Evolutionary conservation across 192 early-diverging fungal genomes (phyloP).

Genomic region (Gamsiella multidivaricata): DNA sequence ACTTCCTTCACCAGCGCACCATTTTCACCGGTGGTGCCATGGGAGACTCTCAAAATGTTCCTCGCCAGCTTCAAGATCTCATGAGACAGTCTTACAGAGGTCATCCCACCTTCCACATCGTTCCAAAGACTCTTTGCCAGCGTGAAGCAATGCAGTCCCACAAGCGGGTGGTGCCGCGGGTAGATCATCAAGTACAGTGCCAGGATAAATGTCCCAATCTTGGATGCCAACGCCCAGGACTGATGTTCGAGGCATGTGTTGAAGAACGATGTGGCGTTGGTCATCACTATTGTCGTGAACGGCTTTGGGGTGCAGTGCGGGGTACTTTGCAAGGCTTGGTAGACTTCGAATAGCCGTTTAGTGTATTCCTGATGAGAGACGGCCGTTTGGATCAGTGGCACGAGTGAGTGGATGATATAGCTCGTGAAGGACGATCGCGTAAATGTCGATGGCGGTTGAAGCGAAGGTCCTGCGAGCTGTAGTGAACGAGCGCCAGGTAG

Average conservation of each 20-base stretch:
- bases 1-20: slow-evolving; percentile 28
- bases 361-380: slow-evolving; percentile 24
- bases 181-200: slow-evolving; percentile 61
- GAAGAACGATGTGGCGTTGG: slow-evolving; percentile 52
- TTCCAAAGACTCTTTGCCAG: slow-evolving; percentile 64
- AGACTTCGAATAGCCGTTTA: slow-evolving; percentile 31
- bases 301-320: slow-evolving; percentile 27
- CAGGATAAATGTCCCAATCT: slow-evolving; percentile 58
- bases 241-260: slow-evolving; percentile 54
- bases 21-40: slow-evolving; percentile 29
- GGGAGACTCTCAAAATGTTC: slow-evolving; percentile 35
- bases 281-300: slow-evolving; percentile 52
- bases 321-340: slow-evolving; percentile 10
- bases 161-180: slow-evolving; percentile 61
- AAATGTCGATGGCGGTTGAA: slow-evolving; percentile 20
- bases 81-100: slow-evolving; percentile 38
- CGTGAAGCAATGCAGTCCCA: slow-evolving; percentile 58
- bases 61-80: slow-evolving; percentile 25
- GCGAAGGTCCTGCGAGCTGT: slow-evolving; percentile 15
- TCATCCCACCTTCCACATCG: slow-evolving; percentile 39
- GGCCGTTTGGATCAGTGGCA: slow-evolving; percentile 38
- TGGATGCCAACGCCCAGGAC: slow-evolving; percentile 52
- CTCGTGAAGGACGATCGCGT: slow-evolving; percentile 35
- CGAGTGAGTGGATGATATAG: slow-evolving; percentile 42
- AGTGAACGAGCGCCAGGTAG: slow-evolving; percentile 31